A percentile compares a stretch with the other conserved stretches of the same genome.
These are phyloP conservation scores for Trichoderma koningiopsis DNA, from an alignment of 2,329 filamentous ascomycete genomes.

Conservation along the genomic window DNA sequence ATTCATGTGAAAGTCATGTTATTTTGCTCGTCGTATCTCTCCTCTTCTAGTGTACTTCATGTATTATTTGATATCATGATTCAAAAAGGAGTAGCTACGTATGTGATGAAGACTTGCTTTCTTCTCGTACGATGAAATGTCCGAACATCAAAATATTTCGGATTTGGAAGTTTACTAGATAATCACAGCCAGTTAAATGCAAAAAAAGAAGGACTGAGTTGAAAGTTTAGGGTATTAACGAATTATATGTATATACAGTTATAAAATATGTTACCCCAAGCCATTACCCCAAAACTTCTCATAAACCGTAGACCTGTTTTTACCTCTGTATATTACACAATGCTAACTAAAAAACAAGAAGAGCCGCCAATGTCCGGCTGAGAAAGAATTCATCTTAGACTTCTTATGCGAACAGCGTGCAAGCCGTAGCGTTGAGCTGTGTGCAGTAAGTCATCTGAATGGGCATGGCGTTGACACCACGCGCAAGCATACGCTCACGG, in stretches of 20 bases:
- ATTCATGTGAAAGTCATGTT: background rate
- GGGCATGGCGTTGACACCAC: slow-evolving; percentile 64
- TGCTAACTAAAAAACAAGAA: background rate
- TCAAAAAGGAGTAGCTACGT: background rate
- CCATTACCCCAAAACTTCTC: background rate
- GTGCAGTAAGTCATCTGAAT: slow-evolving; percentile 42
- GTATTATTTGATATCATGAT: background rate
- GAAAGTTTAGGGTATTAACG: background rate
- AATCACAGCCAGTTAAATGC: no score
- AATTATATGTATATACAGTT: slow-evolving; percentile 15
- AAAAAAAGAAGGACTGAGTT: no score
- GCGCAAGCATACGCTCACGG: slow-evolving; percentile 72
- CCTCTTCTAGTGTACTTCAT: background rate
- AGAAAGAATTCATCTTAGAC: background rate
- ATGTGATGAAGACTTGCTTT: background rate
- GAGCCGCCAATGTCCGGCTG: background rate
- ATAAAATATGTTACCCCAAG: background rate
- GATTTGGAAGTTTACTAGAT: background rate
- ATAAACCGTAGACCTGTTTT: slow-evolving; percentile 5
- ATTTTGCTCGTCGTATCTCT: background rate
- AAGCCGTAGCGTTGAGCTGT: slow-evolving; percentile 21
- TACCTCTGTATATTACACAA: slow-evolving; percentile 3
- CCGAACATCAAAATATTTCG: no score
- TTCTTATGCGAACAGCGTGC: slow-evolving; percentile 8
- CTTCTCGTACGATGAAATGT: background rate